Evolutionary conservation across 257 asterid species (phyloP).

Genomic region (Gentiana dahurica): DNA sequence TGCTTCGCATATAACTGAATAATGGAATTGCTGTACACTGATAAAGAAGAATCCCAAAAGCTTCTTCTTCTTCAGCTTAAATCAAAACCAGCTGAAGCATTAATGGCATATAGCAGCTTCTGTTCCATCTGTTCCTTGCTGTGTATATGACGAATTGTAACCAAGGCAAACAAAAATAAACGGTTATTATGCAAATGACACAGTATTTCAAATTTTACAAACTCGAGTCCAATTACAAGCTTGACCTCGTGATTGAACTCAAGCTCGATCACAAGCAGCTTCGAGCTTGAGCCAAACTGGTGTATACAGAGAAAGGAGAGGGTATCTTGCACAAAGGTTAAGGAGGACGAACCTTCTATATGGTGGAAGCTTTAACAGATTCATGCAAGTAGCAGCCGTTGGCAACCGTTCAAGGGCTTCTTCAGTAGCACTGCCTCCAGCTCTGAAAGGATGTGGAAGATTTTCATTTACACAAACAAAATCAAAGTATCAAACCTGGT

Average conservation of each 20-base stretch:
- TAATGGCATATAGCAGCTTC: slow-evolving; percentile 78
- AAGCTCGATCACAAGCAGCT: too few species aligned
- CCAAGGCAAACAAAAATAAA: too few species aligned
- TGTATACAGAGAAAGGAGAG: neutral
- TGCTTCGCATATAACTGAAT: too few species aligned
- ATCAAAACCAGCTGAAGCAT: slow-evolving; percentile 90
- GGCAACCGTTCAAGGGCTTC: slow-evolving; percentile 88
- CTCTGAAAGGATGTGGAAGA: slow-evolving; percentile 30
- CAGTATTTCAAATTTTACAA: too few species aligned
- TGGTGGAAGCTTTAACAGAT: slow-evolving; percentile 95
- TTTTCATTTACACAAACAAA: neutral
- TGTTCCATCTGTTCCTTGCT: slow-evolving; percentile 92
- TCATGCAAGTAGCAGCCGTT: slow-evolving; percentile 98
- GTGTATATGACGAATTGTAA: slow-evolving; percentile 12
- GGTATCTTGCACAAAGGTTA: neutral
- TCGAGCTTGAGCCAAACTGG: too few species aligned
- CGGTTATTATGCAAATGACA: too few species aligned
- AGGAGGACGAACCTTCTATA: slow-evolving; percentile 58
- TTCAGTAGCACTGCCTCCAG: slow-evolving; percentile 84
- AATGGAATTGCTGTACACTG: too few species aligned
- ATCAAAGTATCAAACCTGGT: neutral
- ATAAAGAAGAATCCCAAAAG: too few species aligned
- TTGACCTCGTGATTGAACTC: too few species aligned
- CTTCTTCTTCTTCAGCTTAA: slow-evolving; percentile 75
- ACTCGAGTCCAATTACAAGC: neutral